Conservation (phyloP, 129 eudicot genomes). For the Pseudognaphalium luteoalbum region DNA sequence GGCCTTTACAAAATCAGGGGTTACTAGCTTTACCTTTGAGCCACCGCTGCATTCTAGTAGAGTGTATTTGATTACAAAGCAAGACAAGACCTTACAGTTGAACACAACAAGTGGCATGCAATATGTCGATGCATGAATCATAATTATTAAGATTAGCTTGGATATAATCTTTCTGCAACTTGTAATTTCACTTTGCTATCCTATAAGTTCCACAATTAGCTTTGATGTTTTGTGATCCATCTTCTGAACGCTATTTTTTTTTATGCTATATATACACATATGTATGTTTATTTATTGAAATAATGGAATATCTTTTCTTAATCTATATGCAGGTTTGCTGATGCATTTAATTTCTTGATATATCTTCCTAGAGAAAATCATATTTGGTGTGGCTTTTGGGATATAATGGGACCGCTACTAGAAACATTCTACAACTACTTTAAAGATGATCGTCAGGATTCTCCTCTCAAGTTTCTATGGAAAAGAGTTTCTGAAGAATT, state of each 20-base stretch:
- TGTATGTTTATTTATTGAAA: neutral
- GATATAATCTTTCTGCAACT: conserved; percentile 8
- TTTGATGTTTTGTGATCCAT: conserved; percentile 1
- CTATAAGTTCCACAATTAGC: neutral
- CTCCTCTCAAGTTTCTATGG: conserved; percentile 87
- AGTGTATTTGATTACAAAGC: no score
- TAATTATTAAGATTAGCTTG: neutral
- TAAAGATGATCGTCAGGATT: conserved; percentile 53
- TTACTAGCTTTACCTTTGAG: neutral
- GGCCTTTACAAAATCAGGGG: neutral
- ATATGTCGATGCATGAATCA: conserved; percentile 9
- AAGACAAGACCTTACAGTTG: no score
- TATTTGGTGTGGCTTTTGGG: conserved; percentile 84
- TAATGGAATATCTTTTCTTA: neutral
- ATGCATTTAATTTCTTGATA: conserved; percentile 68
- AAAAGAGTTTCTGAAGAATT: conserved; percentile 68
- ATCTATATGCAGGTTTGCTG: conserved; percentile 70
- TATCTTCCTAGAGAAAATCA: conserved; percentile 58
- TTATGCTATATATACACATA: no score
- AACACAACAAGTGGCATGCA: neutral
- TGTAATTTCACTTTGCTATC: conserved; percentile 7
- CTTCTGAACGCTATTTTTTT: neutral
- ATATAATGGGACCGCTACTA: conserved; percentile 86
- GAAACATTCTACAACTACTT: conserved; percentile 85
- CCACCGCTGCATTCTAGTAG: no score